phyloP scores from a whole-genome alignment of 1,139 yeast genomes.

The Scheffersomyces quercinus region DNA sequence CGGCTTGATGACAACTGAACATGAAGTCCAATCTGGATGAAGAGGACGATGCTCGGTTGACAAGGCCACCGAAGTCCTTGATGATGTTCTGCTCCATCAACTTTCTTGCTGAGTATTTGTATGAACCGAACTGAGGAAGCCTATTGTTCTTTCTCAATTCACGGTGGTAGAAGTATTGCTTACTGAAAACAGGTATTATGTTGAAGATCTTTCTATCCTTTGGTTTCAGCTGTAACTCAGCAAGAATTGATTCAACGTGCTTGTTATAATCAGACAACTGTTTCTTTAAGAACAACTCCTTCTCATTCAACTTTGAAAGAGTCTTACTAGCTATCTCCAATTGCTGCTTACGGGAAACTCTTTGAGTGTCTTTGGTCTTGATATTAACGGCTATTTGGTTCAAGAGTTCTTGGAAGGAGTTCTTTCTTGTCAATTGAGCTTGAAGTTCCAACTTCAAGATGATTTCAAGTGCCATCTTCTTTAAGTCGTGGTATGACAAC shows the following conservation, averaged over 20 bases:
- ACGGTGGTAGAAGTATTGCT: conserved; percentile 76
- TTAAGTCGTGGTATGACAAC: conserved; percentile 71
- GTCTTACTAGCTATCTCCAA: conserved; percentile 62
- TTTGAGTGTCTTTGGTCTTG: conserved; percentile 71
- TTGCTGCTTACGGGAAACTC: conserved; percentile 63
- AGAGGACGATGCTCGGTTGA: conserved; percentile 38
- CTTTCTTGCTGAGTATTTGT: conserved; percentile 76
- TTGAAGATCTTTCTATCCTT: conserved; percentile 54
- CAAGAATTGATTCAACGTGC: conserved; percentile 68
- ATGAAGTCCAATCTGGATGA: conserved; percentile 72
- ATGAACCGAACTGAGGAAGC: conserved; percentile 78
- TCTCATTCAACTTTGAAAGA: conserved; percentile 57
- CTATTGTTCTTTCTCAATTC: conserved; percentile 68
- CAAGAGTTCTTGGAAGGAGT: conserved; percentile 76
- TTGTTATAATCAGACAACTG: conserved; percentile 66
- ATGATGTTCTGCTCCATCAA: conserved; percentile 74
- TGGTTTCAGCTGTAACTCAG: conserved; percentile 58
- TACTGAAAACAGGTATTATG: conserved; percentile 65
- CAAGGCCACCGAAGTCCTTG: conserved; percentile 54
- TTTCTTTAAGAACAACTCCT: conserved; percentile 59
- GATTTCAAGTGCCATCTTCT: conserved; percentile 72
- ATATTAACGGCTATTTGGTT: conserved; percentile 87
- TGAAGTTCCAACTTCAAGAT: conserved; percentile 72
- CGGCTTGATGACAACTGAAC: conserved; percentile 74
- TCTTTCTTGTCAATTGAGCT: conserved; percentile 64